These are phyloP conservation scores for Lecanicillium sp. DNA, from an alignment of 2,329 filamentous ascomycete genomes.

Conservation along the genomic window DNA sequence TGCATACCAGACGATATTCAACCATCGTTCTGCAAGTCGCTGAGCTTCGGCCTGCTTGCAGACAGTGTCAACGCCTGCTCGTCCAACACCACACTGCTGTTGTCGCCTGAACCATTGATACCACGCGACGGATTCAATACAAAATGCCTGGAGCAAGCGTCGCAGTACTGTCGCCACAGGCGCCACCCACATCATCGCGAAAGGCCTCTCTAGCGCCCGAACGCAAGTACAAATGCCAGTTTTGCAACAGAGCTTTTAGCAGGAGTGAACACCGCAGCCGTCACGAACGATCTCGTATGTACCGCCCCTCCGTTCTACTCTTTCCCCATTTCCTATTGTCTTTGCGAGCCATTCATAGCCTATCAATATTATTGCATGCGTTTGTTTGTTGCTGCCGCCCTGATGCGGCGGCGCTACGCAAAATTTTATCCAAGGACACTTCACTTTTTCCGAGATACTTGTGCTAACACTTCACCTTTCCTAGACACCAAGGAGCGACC, in stretches of 20 bases:
- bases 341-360: no score
- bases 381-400: no score
- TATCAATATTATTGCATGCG: no score
- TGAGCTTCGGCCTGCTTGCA: slow-evolving; percentile 2
- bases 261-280: slow-evolving; percentile 93
- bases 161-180: slow-evolving; percentile 54
- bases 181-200: slow-evolving; percentile 62
- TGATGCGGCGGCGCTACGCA: no score
- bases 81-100: slow-evolving; percentile 4
- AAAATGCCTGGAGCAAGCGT: slow-evolving; percentile 65
- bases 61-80: slow-evolving; percentile 12
- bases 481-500: slow-evolving; percentile 96
- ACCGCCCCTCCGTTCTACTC: background rate
- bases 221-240: slow-evolving; percentile 99
- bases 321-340: background rate
- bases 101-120: slow-evolving; percentile 2
- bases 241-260: slow-evolving; percentile 95
- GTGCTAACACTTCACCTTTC: slow-evolving; percentile 18
- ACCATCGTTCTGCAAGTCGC: slow-evolving; percentile 43
- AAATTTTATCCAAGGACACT: no score
- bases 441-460: slow-evolving; percentile 1
- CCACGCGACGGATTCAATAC: background rate
- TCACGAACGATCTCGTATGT: slow-evolving; percentile 97
- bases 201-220: slow-evolving; percentile 75
- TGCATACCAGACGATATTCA: slow-evolving; percentile 42